These are phyloP conservation scores for Tetrapisispora nanseiensis DNA, from an alignment of 805 yeast genomes.

Conservation along the genomic window DNA sequence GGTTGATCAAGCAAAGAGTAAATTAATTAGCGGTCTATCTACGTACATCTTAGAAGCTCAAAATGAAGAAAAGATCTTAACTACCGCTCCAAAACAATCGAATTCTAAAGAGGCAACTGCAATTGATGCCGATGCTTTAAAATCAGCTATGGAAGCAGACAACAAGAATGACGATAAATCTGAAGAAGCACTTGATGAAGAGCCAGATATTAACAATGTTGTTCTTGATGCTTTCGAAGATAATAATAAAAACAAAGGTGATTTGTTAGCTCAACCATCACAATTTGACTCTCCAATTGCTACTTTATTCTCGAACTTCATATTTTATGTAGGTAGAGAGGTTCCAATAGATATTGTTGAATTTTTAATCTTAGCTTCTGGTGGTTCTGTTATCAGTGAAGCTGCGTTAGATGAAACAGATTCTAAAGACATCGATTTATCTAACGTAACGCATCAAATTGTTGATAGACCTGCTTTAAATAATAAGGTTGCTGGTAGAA, in stretches of 20 bases:
- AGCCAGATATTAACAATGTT: conserved; percentile 35
- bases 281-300: conserved; percentile 50
- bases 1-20: conserved; percentile 59
- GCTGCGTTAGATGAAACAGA: conserved; percentile 70
- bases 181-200: conserved; percentile 28
- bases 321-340: conserved; percentile 88
- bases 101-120: conserved; percentile 23
- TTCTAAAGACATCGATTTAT: conserved; percentile 43
- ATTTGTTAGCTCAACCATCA: conserved; percentile 63
- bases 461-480: conserved; percentile 81
- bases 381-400: conserved; percentile 81
- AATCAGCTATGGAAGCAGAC: conserved; percentile 41
- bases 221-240: conserved; percentile 67
- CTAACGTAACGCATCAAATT: conserved; percentile 81
- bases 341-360: conserved; percentile 88
- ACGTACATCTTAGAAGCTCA: conserved; percentile 64
- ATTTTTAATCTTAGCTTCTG: conserved; percentile 74
- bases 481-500: conserved; percentile 78
- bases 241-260: conserved; percentile 52
- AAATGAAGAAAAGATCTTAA: conserved; percentile 25
- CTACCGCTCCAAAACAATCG: conserved; percentile 28
- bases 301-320: conserved; percentile 58
- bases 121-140: conserved; percentile 38
- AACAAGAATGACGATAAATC: conserved; percentile 31
- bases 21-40: conserved; percentile 83